Evolutionary conservation across 495 filamentous ascomycete genomes (phyloP), one percentile per base, ranked within the genome.

Genomic region (Aspergillus bridgeri): DNA sequence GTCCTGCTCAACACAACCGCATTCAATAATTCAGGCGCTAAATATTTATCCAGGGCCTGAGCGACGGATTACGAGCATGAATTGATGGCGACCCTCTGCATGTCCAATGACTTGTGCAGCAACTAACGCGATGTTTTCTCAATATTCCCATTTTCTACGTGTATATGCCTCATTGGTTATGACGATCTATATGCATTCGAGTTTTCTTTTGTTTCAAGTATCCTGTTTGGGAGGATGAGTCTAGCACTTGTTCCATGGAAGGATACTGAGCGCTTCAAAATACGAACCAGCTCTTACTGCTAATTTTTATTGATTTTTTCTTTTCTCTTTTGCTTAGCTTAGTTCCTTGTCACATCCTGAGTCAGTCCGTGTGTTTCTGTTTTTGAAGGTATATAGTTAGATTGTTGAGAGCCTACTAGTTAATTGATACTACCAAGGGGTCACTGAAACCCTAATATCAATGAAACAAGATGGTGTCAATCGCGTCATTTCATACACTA

Each of bases 51-150:
- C 54, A 58, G 57, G 54, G 29, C 59, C 46, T 65, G 57, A 60
- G 33, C 57, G 55, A 63, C 55, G 51, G 54, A 46, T 60, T 53
- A 62, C 54, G 58, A 65, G n/a, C 42, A 65, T 58, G 59, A 63
- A n/a, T 17, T 61, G 21, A 65, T 61, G 56, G 33, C 33, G 33
- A 38, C 8, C 13, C 13, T 38, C 33, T 38, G 33, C 33, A 38
- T 38, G 17, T 15, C 5, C 33, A 38, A 38, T 9, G 33, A 38
- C 48, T 24, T 47, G 51, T 49, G 33, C 22, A 53, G 47, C 57
- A 61, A 15, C 33, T 38, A 38, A 38, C 33, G 33, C 17, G 33
- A 38, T 15, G 33, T 38, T 38, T 9, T 15, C 33, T 38, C 4
- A 3, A 15, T 38, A 15, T 15, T 15, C 13, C 33, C 13, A 15